phyloP scores from a whole-genome alignment of 768 basidiomycete genomes.

The Kwoniella dendrophila region DNA sequence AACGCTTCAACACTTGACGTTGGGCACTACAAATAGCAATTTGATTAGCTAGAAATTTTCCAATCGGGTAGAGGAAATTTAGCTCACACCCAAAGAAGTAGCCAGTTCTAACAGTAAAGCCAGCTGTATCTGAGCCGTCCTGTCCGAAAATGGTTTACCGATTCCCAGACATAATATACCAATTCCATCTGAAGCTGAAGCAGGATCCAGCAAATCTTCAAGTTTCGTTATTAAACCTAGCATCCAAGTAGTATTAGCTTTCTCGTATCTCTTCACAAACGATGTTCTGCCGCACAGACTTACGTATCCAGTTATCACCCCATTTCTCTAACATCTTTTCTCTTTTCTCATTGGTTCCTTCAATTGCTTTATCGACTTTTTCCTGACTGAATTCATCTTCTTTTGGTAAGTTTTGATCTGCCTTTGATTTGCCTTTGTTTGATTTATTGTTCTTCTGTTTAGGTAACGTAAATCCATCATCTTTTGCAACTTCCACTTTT shows the following conservation, averaged over 20 bases:
- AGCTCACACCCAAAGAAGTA: constrained; percentile 22
- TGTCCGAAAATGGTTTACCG: constrained; percentile 35
- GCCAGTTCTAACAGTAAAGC: constrained; percentile 41
- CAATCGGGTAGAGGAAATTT: not conserved
- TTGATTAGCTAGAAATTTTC: not conserved
- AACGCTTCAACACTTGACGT: constrained; percentile 25
- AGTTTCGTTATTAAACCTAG: constrained; percentile 8
- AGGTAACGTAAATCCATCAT: not conserved
- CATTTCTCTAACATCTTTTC: constrained; percentile 41
- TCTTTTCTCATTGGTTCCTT: constrained; percentile 32
- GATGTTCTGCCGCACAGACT: constrained; percentile 5
- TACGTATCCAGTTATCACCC: constrained; percentile 36
- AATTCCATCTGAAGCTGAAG: not conserved
- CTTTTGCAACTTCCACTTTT: not conserved
- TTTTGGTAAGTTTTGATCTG: no score
- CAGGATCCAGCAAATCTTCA: not conserved
- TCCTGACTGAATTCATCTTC: constrained; percentile 22
- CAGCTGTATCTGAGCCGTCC: constrained; percentile 47
- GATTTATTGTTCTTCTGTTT: constrained; percentile 10
- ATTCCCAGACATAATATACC: constrained; percentile 41
- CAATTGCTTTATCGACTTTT: constrained; percentile 53
- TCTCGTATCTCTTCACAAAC: not conserved
- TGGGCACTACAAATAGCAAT: constrained; percentile 1
- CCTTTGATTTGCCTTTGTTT: constrained; percentile 22
- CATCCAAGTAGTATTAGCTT: not conserved